phyloP scores from a whole-genome alignment of 768 basidiomycete genomes.

The Leccinellum luteum region DNA sequence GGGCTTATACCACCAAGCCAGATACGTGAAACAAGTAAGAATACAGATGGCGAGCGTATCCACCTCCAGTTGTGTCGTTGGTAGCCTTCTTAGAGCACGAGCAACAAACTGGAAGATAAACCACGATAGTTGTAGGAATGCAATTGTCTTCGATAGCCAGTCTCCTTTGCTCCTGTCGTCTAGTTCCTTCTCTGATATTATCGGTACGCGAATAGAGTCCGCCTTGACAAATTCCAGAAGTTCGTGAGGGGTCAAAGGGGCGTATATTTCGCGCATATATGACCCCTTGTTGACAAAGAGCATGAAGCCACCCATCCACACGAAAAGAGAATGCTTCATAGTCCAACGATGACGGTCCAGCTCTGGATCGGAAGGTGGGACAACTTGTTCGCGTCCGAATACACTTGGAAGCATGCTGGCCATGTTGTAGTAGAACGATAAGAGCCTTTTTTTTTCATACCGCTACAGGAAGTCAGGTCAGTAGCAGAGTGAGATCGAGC shows the following conservation, averaged over 20 bases:
- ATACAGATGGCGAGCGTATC: not conserved
- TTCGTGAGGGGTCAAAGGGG: not conserved
- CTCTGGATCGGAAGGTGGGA: not conserved
- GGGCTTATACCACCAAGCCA: not conserved
- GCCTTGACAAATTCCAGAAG: not conserved
- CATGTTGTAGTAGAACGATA: not conserved
- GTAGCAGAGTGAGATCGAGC: not conserved
- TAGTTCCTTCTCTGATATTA: not conserved
- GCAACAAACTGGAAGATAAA: not conserved
- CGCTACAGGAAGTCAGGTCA: not conserved
- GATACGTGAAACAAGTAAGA: not conserved
- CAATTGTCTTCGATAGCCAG: not conserved
- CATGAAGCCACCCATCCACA: not conserved
- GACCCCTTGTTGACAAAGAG: not conserved
- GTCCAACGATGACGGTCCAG: not conserved
- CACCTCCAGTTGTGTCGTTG: not conserved
- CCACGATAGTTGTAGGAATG: not conserved
- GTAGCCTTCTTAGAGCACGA: not conserved
- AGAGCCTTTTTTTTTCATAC: not conserved
- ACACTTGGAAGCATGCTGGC: not conserved
- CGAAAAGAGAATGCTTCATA: not conserved
- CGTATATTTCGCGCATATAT: not conserved
- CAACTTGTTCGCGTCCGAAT: not conserved
- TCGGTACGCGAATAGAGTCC: not conserved
- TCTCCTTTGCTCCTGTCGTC: not conserved